These are phyloP conservation scores for Talaromyces sp. DNA, from an alignment of 2,329 filamentous ascomycete genomes.

Conservation along the genomic window DNA sequence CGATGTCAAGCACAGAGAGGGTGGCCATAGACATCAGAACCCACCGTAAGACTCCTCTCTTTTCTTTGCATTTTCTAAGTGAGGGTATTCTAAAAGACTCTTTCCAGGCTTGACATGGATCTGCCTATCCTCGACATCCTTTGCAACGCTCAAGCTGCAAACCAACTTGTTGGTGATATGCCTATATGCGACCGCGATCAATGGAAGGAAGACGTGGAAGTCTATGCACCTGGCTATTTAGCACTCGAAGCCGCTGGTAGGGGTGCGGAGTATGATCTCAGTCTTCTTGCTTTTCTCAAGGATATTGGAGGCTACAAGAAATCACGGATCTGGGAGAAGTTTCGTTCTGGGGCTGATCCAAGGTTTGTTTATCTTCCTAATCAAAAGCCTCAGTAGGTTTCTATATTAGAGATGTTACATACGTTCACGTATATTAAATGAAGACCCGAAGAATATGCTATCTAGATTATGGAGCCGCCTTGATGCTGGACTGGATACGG, in stretches of 20 bases:
- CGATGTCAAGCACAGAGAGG: too few species aligned
- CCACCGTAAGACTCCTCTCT: too few species aligned
- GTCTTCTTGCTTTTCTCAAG: not conserved
- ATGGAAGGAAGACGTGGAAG: constrained; percentile 14
- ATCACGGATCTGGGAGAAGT: not conserved
- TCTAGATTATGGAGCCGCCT: too few species aligned
- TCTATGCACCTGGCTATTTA: constrained; percentile 9
- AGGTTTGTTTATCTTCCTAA: not conserved
- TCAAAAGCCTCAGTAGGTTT: not conserved
- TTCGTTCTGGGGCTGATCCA: not conserved
- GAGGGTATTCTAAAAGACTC: too few species aligned
- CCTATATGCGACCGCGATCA: constrained; percentile 14
- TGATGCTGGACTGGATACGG: too few species aligned
- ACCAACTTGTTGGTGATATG: constrained; percentile 12
- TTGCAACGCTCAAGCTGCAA: constrained; percentile 4
- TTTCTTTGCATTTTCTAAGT: too few species aligned
- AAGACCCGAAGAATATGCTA: too few species aligned
- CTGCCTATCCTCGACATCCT: too few species aligned
- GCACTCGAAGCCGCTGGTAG: too few species aligned
- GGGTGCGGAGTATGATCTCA: not conserved
- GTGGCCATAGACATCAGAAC: too few species aligned
- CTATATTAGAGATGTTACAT: not conserved
- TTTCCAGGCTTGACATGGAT: too few species aligned
- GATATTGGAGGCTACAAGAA: not conserved
- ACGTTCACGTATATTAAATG: too few species aligned